Evolutionary conservation across 2,329 filamentous ascomycete species (phyloP).

Genomic region (Ophiocordyceps sinensis): DNA sequence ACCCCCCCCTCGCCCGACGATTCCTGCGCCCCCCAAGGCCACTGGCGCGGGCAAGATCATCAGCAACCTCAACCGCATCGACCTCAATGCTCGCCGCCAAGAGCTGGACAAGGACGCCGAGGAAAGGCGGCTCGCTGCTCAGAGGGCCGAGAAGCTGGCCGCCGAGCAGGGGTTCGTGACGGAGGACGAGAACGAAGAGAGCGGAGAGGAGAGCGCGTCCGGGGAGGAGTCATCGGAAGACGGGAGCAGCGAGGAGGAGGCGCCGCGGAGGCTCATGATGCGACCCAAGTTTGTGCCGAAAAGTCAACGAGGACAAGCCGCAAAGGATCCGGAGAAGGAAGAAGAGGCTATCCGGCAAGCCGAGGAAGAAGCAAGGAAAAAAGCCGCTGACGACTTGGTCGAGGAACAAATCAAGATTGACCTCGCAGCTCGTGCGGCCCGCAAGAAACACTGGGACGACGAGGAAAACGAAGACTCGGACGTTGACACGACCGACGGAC

Average conservation of each 20-base stretch:
- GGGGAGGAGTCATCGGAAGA: slow-evolving; percentile 29
- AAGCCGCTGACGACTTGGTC: slow-evolving; percentile 64
- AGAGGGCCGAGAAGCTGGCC: slow-evolving; percentile 34
- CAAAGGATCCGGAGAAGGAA: slow-evolving; percentile 15
- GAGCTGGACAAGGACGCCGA: slow-evolving; percentile 30
- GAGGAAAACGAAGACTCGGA: slow-evolving; percentile 55
- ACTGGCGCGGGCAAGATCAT: slow-evolving; percentile 42
- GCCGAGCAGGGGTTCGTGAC: slow-evolving; percentile 51
- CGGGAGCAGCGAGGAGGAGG: slow-evolving; percentile 36
- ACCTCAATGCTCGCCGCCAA: slow-evolving; percentile 32
- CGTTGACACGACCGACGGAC: slow-evolving; percentile 76
- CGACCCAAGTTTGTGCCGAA: slow-evolving; percentile 51
- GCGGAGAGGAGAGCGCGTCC: slow-evolving; percentile 18
- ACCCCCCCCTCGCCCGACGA: slow-evolving; percentile 15
- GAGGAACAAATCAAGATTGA: slow-evolving; percentile 81
- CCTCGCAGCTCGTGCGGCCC: slow-evolving; percentile 56
- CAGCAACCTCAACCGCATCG: slow-evolving; percentile 36
- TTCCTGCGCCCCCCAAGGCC: slow-evolving; percentile 42
- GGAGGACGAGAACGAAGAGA: slow-evolving; percentile 32
- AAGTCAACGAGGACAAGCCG: slow-evolving; percentile 29
- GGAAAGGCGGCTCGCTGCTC: slow-evolving; percentile 29
- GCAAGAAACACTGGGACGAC: slow-evolving; percentile 80
- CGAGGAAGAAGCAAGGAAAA: slow-evolving; percentile 48
- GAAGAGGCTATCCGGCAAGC: slow-evolving; percentile 22
- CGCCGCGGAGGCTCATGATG: slow-evolving; percentile 41